Evolutionary conservation across 352 stramenopile species (phyloP).

Genomic region (Pythium plurisporium): DNA sequence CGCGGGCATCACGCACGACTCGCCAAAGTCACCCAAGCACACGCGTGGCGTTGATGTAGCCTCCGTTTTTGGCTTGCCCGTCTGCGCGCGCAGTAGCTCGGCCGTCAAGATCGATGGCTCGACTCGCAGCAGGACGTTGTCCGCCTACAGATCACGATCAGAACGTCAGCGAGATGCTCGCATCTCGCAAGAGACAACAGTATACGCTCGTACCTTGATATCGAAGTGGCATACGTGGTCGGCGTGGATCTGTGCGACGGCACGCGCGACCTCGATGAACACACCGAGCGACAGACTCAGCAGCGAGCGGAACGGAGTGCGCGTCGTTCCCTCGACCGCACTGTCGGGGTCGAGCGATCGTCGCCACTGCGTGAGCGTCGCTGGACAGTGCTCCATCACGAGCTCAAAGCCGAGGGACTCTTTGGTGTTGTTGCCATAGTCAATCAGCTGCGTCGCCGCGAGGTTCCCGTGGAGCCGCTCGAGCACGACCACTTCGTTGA

Average conservation of each 20-base stretch:
- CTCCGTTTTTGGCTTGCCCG: constrained; percentile 23
- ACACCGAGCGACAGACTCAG: constrained; percentile 39
- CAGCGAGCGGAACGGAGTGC: constrained; percentile 34
- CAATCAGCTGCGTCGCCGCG: constrained; percentile 49
- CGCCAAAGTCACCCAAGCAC: constrained; percentile 71
- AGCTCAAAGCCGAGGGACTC: constrained; percentile 43
- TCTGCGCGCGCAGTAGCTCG: constrained; percentile 18
- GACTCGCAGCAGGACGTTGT: constrained; percentile 58
- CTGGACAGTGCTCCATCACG: constrained; percentile 55
- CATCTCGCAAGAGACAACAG: too few species aligned
- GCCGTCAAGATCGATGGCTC: constrained; percentile 29
- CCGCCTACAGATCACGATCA: constrained; percentile 25
- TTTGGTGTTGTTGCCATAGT: constrained; percentile 45
- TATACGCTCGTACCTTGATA: constrained; percentile 41
- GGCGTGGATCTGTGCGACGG: constrained; percentile 36
- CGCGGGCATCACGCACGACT: constrained; percentile 34
- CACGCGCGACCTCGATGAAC: constrained; percentile 35
- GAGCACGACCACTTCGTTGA: constrained; percentile 52
- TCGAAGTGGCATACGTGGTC: constrained; percentile 57
- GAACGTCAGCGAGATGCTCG: not conserved
- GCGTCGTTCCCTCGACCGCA: too few species aligned
- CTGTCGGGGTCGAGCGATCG: constrained; percentile 9
- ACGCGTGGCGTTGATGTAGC: constrained; percentile 21
- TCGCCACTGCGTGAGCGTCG: constrained; percentile 46
- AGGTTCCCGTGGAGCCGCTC: constrained; percentile 39